phyloP scores from a whole-genome alignment of 140 eudicot genomes.

The Senecio squalidus region DNA sequence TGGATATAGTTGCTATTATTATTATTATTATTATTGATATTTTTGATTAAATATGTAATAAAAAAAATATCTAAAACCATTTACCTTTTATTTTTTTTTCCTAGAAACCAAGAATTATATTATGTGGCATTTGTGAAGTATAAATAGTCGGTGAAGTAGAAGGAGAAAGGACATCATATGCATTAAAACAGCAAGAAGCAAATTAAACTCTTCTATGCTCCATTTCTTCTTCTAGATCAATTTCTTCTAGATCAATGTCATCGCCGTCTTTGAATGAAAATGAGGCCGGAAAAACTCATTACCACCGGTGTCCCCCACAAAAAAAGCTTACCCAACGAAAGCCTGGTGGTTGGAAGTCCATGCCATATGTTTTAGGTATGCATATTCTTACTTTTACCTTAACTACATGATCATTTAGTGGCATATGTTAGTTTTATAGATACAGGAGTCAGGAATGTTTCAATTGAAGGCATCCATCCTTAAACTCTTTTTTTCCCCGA shows the following conservation, averaged over 20 bases:
- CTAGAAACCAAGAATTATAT: no score
- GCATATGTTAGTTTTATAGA: not conserved
- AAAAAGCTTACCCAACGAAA: slow-evolving; percentile 26
- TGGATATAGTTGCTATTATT: no score
- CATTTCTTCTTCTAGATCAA: not conserved
- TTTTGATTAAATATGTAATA: no score
- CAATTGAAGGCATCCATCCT: no score
- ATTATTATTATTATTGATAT: no score
- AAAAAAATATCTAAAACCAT: no score
- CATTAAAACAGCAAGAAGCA: slow-evolving; percentile 5
- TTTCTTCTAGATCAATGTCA: slow-evolving; percentile 21
- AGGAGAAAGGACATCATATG: slow-evolving; percentile 1
- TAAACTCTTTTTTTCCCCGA: no score
- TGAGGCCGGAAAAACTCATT: slow-evolving; percentile 20
- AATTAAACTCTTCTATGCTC: slow-evolving; percentile 17
- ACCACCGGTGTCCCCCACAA: slow-evolving; percentile 6
- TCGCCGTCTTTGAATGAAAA: slow-evolving; percentile 30
- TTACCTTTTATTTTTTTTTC: no score
- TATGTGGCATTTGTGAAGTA: slow-evolving; percentile 9
- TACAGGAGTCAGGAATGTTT: no score
- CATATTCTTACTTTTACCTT: slow-evolving; percentile 6
- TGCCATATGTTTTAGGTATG: slow-evolving; percentile 72
- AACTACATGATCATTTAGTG: no score
- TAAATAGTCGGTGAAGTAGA: slow-evolving; percentile 15
- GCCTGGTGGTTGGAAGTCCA: slow-evolving; percentile 92